Evolutionary conservation across 768 basidiomycete species (phyloP), one percentile per base, ranked within the genome.

Genomic region (Suillus alpinus): DNA sequence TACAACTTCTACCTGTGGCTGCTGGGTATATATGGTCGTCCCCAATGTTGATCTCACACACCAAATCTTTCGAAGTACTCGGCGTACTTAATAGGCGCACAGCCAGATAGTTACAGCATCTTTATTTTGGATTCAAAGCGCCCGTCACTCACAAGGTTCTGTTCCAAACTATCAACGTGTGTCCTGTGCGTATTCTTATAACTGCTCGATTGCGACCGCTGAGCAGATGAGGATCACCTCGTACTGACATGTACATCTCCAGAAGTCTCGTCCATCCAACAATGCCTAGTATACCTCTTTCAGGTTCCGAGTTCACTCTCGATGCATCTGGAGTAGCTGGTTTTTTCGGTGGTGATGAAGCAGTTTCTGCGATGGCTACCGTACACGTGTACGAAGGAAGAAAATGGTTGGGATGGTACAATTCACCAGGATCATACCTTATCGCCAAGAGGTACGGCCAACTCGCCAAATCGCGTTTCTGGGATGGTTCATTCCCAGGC

Each of bases 371-470:
- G 23, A 77, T 78, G 72, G 69, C 71, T 1, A 75, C 75, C 2
- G 69, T 78, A 14, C 77, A 77, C 52, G 60, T 78, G 18, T 74
- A 69, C 58, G 65, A 69, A 56, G 67, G 69, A 8, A 70, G 73
- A 50, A 69, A 63, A 31, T 77, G 69, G 72, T 41, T 78, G 14
- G 76, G 76, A 6, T 78, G 75, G 72, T 78, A 77, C 41, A 77
- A 78, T 41, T 65, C 77, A 12, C 76, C 76, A 3, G 76, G 76
- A 14, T 74, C 76, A 12, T 76, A 74, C 58, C 60, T 64, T 26
- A 68, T 78, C 9, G 77, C 73, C 9, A 77, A 67, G 59, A 67
- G 69, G 41, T 77, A 73, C 8, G 71, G 69, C 7, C 65, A 67
- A 41, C 73, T 76, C 9, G 72, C 75, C 32, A 69, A 65, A 29